Evolutionary conservation across 176 grass and related monocot species (phyloP), one percentile per base, ranked within the genome.

Genomic region (Eleusine coracana): DNA sequence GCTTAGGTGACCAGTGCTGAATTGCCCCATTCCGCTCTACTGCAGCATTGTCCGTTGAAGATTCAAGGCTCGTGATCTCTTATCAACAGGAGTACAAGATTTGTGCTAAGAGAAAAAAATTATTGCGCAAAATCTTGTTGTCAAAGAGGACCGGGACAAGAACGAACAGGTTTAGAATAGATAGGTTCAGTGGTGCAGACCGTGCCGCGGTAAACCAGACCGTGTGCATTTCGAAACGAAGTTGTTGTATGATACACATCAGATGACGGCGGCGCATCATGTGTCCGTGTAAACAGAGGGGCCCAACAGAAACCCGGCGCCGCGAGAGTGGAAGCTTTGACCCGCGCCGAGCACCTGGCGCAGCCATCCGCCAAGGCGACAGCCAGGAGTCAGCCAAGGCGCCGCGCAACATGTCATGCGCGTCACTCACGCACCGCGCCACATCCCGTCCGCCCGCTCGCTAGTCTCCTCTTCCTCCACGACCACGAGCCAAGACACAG

Each of bases 321-420:
- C 6, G 37, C 55, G 38, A 27, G 12, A 34, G 31, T 1, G 36
- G 12, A 52, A 62, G 45, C 55, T 76, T 76, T 85, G 77, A 77
- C 82, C 23, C 63, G 51, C 25, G 70, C 38, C 50, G 65, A 68
- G 29, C 77, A 80, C 77, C 77, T 80, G 77, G 28, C 38, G 45
- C 63, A 68, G 63, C 29, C 36, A 48, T 28, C 37, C n/a, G 79
- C 63, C 60, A 63, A 37, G 15, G 9, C 18, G 25, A 5, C 78
- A 82, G 78, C 83, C 10, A 31, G 67, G 83, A n/a, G n/a, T n/a
- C n/a, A n/a, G n/a, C n/a, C 63, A 84, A 29, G 40, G 37, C 75
- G 75, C 68, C 68, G 46, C 68, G 46, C 63, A 16, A 48, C 44
- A 58, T 59, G n/a, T 21, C 56, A 23, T 10, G 66, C 73, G 78